These are phyloP conservation scores for Dactylellina drechsleri DNA, from an alignment of 2,329 filamentous ascomycete genomes.

Conservation along the genomic window DNA sequence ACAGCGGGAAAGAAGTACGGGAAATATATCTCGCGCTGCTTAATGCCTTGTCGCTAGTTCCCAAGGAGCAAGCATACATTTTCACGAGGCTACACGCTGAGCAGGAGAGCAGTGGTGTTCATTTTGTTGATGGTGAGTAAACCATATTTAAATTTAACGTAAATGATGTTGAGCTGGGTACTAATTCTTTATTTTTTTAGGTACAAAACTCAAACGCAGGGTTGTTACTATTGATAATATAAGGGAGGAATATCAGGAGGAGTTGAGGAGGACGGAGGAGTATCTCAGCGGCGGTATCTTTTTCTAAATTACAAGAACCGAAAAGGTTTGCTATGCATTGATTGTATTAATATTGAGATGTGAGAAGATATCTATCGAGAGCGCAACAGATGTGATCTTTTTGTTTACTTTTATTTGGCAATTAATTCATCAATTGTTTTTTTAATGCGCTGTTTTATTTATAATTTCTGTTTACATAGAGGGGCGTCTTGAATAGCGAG, in stretches of 20 bases:
- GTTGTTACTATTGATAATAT: conserved; percentile 88
- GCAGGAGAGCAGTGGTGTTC: conserved; percentile 61
- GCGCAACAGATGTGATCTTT: conserved; percentile 2
- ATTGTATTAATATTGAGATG: not conserved
- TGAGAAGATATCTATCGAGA: not conserved
- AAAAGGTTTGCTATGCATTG: not conserved
- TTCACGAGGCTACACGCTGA: conserved; percentile 66
- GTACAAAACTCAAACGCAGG: conserved; percentile 69
- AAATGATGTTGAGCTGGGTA: not conserved
- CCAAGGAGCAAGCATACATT: conserved; percentile 83
- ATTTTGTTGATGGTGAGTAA: conserved; percentile 54
- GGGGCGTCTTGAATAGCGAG: conserved; percentile 51
- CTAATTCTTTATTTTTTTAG: conserved; percentile 50
- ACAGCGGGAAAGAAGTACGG: conserved; percentile 66
- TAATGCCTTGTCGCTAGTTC: conserved; percentile 88
- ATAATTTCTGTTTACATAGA: conserved; percentile 43
- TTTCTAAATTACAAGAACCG: conserved; percentile 12
- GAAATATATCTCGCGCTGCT: conserved; percentile 89
- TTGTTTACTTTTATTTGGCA: not conserved
- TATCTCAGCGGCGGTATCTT: conserved; percentile 75
- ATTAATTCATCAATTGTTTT: too few species aligned
- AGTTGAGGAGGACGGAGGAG: conserved; percentile 74
- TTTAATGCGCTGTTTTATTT: conserved; percentile 5
- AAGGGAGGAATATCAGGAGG: conserved; percentile 85
- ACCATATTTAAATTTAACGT: not conserved